These are phyloP conservation scores for Exophiala aquamarina DNA, from an alignment of 2,329 filamentous ascomycete species.

Conservation along the genomic window DNA sequence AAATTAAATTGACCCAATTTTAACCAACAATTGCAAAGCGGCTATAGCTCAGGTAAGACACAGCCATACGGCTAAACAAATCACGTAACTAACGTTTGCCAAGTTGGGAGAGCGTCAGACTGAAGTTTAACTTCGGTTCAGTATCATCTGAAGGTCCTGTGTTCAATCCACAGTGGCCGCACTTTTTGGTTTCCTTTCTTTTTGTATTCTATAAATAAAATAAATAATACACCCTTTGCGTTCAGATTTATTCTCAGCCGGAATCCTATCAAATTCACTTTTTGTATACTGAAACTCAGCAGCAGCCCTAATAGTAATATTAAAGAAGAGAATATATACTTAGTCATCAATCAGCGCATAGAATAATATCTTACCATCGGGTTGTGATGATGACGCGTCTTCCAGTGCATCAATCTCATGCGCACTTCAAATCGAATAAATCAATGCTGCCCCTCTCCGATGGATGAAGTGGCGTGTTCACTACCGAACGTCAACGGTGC, in stretches of 20 bases:
- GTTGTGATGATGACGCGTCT: neutral
- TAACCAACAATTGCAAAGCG: neutral
- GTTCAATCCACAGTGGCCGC: conserved; percentile 3
- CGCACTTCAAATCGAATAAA: neutral
- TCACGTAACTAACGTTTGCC: neutral
- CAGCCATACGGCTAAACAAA: neutral
- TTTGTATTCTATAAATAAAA: neutral
- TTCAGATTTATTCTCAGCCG: neutral
- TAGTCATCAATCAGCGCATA: neutral
- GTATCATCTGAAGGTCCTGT: neutral
- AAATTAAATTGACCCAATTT: neutral
- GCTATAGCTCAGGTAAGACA: neutral
- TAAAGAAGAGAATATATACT: neutral
- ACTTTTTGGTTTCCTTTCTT: conserved; percentile 1
- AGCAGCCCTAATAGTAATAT: neutral
- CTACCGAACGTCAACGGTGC: neutral
- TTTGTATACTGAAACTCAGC: neutral
- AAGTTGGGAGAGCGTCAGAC: neutral
- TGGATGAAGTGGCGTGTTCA: neutral
- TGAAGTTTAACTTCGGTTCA: conserved; percentile 1
- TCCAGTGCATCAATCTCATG: neutral
- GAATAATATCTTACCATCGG: neutral
- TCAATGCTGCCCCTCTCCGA: too few relatives aligned
- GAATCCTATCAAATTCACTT: neutral
- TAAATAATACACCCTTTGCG: neutral